These are phyloP conservation scores for Cyathus striatus DNA, from an alignment of 768 basidiomycete genomes.

Conservation along the genomic window DNA sequence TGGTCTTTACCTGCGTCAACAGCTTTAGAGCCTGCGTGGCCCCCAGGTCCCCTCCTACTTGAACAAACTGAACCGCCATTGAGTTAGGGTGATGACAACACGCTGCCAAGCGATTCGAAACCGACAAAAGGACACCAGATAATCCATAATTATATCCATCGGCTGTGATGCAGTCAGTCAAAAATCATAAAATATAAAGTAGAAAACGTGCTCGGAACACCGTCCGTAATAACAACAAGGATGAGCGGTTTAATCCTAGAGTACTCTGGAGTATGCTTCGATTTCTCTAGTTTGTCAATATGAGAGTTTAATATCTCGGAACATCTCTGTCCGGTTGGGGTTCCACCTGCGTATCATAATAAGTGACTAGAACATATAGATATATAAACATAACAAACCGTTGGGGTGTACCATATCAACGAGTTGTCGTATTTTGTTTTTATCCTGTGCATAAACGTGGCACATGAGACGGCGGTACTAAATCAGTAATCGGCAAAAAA, in stretches of 20 bases:
- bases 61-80: constrained; percentile 6
- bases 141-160: not conserved
- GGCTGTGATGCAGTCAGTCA: not conserved
- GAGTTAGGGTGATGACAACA: constrained; percentile 7
- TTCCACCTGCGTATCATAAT: too few relatives aligned
- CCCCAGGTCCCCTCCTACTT: constrained; percentile 2
- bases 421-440: too few relatives aligned
- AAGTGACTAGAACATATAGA: too few relatives aligned
- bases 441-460: too few relatives aligned
- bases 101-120: not conserved
- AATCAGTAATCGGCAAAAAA: not conserved
- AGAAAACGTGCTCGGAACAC: not conserved
- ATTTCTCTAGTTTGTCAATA: not conserved
- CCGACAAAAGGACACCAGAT: not conserved
- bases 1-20: not conserved
- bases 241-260: not conserved
- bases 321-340: not conserved
- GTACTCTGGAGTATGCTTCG: not conserved
- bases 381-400: too few relatives aligned
- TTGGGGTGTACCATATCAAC: too few relatives aligned
- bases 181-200: not conserved
- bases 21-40: not conserved
- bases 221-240: not conserved
- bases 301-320: not conserved
- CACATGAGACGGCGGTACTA: not conserved